phyloP scores from a whole-genome alignment of 495 filamentous ascomycete genomes.

The Trypethelium eluteriae region DNA sequence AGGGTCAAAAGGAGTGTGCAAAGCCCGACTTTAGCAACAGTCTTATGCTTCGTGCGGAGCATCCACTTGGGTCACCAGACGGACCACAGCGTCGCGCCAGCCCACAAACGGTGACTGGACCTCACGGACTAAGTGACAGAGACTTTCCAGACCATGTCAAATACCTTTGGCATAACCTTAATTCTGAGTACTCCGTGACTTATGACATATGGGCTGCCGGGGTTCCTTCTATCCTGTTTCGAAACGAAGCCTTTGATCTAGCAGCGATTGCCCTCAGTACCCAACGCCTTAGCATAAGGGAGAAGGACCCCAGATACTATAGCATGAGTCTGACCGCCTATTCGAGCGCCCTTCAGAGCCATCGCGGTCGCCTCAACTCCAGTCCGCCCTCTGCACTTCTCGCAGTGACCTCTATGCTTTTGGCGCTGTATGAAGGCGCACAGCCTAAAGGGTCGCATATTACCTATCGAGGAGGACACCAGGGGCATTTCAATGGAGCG shows the following conservation, averaged over 20 bases:
- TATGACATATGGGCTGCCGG: not conserved
- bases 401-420: not conserved
- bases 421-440: not conserved
- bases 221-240: not conserved
- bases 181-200: not conserved
- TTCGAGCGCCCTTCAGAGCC: not conserved
- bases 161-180: not conserved
- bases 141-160: not conserved
- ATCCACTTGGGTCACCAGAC: not conserved
- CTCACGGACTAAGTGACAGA: not conserved
- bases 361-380: not conserved
- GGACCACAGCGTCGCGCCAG: no score
- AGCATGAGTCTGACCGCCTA: constrained; percentile 2
- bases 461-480: not conserved
- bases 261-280: not conserved
- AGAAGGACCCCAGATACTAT: not conserved
- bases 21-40: not conserved
- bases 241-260: not conserved
- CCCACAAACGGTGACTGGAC: not conserved
- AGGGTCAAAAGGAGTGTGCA: not conserved
- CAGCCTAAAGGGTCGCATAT: not conserved
- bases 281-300: not conserved
- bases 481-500: not conserved
- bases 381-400: not conserved
- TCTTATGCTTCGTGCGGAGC: not conserved